These are phyloP conservation scores for Glycine tomentella DNA, from an alignment of 306 rosid species.

Conservation along the genomic window DNA sequence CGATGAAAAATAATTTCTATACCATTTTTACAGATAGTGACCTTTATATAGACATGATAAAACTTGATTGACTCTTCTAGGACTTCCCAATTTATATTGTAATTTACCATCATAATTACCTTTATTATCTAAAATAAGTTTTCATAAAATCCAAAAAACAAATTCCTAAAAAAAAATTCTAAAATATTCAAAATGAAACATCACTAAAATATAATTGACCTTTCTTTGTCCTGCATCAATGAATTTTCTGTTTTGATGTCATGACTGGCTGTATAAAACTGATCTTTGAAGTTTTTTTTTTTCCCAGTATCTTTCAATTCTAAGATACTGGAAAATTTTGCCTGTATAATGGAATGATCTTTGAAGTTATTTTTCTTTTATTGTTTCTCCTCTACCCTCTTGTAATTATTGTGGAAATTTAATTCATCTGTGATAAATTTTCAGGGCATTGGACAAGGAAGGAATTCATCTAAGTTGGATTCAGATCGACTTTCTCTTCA, in stretches of 20 bases:
- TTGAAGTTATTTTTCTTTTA: neutral
- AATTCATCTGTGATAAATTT: constrained; percentile 44
- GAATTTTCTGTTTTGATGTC: neutral
- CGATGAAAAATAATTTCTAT: neutral
- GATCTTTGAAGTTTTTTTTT: neutral
- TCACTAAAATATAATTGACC: neutral
- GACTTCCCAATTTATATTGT: neutral
- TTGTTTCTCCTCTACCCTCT: constrained; percentile 26
- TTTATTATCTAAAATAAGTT: neutral
- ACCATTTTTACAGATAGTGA: neutral
- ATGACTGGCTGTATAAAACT: neutral
- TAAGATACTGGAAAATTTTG: neutral
- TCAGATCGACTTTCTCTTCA: constrained; percentile 83
- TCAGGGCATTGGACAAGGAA: constrained; percentile 76
- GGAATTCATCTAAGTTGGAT: constrained; percentile 63
- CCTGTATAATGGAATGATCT: constrained; percentile 5
- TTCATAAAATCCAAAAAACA: neutral
- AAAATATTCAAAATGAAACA: neutral
- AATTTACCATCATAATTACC: neutral
- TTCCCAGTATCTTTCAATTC: no score
- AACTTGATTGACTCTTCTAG: neutral
- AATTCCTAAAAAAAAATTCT: constrained; percentile 2
- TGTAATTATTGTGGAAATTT: constrained; percentile 23
- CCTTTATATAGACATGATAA: neutral
- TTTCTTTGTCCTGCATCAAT: neutral